A percentile compares a stretch with the other conserved stretches of the same genome.
Conservation (phyloP, 2,329 filamentous ascomycete genomes). For the Calonectria pseudoreteaudii region DNA sequence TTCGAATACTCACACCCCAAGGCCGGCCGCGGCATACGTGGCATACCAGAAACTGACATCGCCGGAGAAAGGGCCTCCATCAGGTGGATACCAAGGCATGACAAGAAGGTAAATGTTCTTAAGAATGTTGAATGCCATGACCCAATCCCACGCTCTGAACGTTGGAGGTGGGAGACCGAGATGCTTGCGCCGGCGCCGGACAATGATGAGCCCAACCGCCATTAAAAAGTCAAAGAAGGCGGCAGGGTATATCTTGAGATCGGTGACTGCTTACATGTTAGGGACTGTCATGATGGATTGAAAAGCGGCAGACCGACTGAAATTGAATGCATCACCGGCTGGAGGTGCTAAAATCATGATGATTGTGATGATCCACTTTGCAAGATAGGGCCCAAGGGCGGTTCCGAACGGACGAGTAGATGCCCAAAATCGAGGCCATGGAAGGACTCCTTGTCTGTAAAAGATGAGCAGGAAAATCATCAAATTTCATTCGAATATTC, state of each 20-base stretch:
- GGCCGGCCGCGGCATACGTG: conserved; percentile 74
- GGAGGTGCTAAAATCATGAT: conserved; percentile 71
- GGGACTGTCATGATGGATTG: neutral
- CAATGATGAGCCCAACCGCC: conserved; percentile 67
- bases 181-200: conserved; percentile 65
- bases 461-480: neutral
- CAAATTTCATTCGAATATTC: too few species aligned
- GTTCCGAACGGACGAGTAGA: conserved; percentile 73
- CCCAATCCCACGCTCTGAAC: conserved; percentile 70
- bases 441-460: conserved; percentile 69
- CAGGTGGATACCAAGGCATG: conserved; percentile 79
- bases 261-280: conserved; percentile 61
- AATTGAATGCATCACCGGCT: conserved; percentile 73
- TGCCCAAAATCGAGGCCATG: conserved; percentile 69
- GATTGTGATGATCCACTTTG: conserved; percentile 68
- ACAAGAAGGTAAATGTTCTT: conserved; percentile 72
- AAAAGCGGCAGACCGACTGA: conserved; percentile 52
- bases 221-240: conserved; percentile 69
- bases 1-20: conserved; percentile 67
- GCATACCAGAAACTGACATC: conserved; percentile 81
- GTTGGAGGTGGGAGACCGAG: conserved; percentile 60
- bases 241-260: conserved; percentile 68
- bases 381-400: conserved; percentile 66
- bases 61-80: conserved; percentile 67
- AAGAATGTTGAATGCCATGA: conserved; percentile 69